These are phyloP conservation scores for Erysimum pusillum DNA, from an alignment of 441 rosid species.

Conservation along the genomic window DNA sequence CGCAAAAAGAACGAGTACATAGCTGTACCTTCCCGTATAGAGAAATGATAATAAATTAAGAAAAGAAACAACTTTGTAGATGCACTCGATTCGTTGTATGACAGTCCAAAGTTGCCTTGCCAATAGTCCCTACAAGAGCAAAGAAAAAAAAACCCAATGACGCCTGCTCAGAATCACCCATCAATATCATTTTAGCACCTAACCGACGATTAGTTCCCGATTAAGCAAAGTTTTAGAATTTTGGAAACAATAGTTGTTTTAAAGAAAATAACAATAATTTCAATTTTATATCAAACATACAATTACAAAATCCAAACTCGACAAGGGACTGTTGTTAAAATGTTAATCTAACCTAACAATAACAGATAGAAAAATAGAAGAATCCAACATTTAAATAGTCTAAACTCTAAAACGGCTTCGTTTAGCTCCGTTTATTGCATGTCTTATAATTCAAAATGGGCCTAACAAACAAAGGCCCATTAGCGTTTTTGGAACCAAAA, in stretches of 20 bases:
- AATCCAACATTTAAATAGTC: neutral
- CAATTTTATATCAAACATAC: no score
- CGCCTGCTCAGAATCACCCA: slow-evolving; percentile 12
- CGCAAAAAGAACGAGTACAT: no score
- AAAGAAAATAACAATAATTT: no score
- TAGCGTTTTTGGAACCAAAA: neutral
- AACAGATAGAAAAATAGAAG: no score
- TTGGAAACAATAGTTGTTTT: no score
- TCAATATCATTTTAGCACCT: neutral
- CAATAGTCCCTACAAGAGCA: slow-evolving; percentile 74
- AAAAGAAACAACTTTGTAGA: slow-evolving; percentile 91
- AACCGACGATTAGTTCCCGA: no score
- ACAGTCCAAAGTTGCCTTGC: slow-evolving; percentile 82
- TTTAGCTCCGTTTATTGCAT: neutral
- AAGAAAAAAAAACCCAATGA: neutral
- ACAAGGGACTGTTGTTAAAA: no score
- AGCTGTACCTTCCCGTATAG: slow-evolving; percentile 80
- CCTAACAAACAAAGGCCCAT: neutral
- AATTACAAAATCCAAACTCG: no score
- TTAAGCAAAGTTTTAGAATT: no score
- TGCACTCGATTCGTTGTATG: slow-evolving; percentile 79
- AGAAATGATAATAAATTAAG: slow-evolving; percentile 87
- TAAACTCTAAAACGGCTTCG: neutral
- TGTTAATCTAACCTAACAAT: no score
- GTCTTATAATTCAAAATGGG: neutral